A percentile compares a stretch with the other conserved stretches of the same genome.
These are phyloP conservation scores for Rhodosporidiobolus odoratus DNA, from an alignment of 768 basidiomycete genomes.

Conservation along the genomic window DNA sequence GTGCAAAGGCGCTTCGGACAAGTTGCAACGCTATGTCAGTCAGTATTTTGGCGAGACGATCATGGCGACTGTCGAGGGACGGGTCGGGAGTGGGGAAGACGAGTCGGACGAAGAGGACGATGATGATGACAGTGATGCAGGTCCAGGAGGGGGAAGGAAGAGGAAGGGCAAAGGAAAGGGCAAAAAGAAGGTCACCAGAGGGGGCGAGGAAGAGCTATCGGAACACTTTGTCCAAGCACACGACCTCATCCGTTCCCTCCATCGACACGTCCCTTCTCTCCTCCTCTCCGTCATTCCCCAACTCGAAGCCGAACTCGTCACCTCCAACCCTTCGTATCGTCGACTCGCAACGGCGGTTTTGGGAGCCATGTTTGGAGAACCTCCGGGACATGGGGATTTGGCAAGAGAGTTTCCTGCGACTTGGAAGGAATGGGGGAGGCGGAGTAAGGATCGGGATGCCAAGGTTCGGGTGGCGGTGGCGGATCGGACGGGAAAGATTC, in stretches of 20 bases:
- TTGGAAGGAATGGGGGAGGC: slow-evolving; percentile 76
- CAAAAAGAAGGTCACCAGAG: not conserved
- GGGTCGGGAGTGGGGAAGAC: slow-evolving; percentile 43
- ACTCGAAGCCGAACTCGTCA: slow-evolving; percentile 81
- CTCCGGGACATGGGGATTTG: slow-evolving; percentile 56
- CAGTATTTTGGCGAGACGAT: slow-evolving; percentile 89
- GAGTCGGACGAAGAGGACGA: slow-evolving; percentile 6
- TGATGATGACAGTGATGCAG: not conserved
- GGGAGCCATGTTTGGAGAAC: slow-evolving; percentile 81
- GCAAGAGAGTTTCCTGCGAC: slow-evolving; percentile 72
- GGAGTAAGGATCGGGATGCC: slow-evolving; percentile 69
- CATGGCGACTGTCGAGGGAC: slow-evolving; percentile 47
- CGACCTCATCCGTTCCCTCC: slow-evolving; percentile 74
- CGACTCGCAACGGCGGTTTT: slow-evolving; percentile 76
- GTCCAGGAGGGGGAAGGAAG: not conserved
- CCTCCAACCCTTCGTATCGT: slow-evolving; percentile 61
- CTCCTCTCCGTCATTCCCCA: slow-evolving; percentile 87
- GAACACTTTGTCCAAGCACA: slow-evolving; percentile 62
- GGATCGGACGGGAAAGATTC: slow-evolving; percentile 60
- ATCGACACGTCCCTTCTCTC: slow-evolving; percentile 70
- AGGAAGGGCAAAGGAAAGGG: not conserved
- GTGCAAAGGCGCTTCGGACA: slow-evolving; percentile 75
- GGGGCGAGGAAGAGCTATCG: slow-evolving; percentile 6
- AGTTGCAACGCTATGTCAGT: slow-evolving; percentile 79
- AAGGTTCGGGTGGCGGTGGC: slow-evolving; percentile 72